Evolutionary conservation across 2,329 filamentous ascomycete genomes (phyloP).

Genomic region (Hypoxylon sp.): DNA sequence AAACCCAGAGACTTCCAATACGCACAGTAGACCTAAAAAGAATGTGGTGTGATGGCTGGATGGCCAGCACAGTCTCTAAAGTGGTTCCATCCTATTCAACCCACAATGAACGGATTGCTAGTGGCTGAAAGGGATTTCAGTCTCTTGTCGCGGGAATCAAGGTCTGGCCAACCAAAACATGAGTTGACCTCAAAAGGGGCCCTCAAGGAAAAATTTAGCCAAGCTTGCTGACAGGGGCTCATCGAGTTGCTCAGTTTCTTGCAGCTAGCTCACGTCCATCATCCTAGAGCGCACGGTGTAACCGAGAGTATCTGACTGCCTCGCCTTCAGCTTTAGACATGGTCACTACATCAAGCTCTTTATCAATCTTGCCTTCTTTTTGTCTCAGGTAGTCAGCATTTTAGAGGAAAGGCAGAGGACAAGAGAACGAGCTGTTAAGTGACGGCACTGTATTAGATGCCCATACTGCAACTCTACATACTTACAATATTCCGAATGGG

Average conservation of each 20-base stretch:
- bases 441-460: no score
- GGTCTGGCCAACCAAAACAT: constrained; percentile 29
- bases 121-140: constrained; percentile 28
- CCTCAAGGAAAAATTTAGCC: constrained; percentile 23
- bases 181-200: constrained; percentile 10
- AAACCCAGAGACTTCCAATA: constrained; percentile 1
- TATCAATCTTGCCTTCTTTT: not conserved
- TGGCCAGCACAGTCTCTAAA: constrained; percentile 38
- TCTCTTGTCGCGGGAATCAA: constrained; percentile 34
- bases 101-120: constrained; percentile 16
- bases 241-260: constrained; percentile 17
- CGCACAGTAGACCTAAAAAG: constrained; percentile 21
- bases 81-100: constrained; percentile 34
- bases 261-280: constrained; percentile 13
- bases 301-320: constrained; percentile 8
- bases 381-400: not conserved
- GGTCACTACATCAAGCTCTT: not conserved
- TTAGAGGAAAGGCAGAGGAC: not conserved
- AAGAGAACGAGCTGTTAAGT: no score
- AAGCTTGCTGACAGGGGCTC: constrained; percentile 36
- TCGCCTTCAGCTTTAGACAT: constrained; percentile 8
- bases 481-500: constrained; percentile 16
- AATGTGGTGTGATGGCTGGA: constrained; percentile 41
- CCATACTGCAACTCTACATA: not conserved
- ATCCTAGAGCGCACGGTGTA: constrained; percentile 6